These are phyloP conservation scores for Apiospora marii DNA, from an alignment of 2,329 filamentous ascomycete genomes.

Conservation along the genomic window DNA sequence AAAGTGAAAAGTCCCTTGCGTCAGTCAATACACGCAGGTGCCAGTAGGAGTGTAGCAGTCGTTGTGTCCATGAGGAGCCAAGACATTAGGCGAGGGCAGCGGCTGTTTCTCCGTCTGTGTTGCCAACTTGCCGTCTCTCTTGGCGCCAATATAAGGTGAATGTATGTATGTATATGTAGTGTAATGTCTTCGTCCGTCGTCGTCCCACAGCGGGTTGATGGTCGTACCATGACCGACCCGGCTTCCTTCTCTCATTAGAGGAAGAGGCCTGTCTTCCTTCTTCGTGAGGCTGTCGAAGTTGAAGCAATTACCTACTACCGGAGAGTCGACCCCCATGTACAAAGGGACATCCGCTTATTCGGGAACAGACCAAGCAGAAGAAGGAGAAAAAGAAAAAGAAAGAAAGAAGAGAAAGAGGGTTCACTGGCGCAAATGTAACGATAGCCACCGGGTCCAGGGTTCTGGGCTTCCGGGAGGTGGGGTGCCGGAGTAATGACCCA, in stretches of 20 bases:
- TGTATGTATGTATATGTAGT: too few relatives aligned
- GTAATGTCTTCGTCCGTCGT: not conserved
- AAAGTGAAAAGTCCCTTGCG: not conserved
- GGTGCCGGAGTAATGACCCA: not conserved
- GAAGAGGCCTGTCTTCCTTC: too few relatives aligned
- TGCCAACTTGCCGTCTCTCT: not conserved
- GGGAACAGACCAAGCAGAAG: not conserved
- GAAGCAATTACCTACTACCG: not conserved
- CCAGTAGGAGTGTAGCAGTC: not conserved
- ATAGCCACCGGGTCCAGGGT: conserved; percentile 13
- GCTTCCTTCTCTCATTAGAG: not conserved
- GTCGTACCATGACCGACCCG: not conserved
- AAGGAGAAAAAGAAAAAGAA: not conserved
- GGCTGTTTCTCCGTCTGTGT: not conserved
- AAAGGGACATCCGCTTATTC: too few relatives aligned
- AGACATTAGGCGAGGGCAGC: not conserved
- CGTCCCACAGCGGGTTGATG: not conserved
- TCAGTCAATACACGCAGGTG: not conserved
- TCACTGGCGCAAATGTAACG: not conserved
- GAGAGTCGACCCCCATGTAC: not conserved
- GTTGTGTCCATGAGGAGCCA: not conserved
- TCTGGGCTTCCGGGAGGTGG: conserved; percentile 7
- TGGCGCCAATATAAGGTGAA: not conserved
- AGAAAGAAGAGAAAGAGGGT: not conserved
- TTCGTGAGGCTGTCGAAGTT: not conserved